Percentiles rank a stretch among this genome's conserved stretches.
These are phyloP conservation scores for Yamadazyma aaseri DNA, from an alignment of 1,139 yeast genomes.

Conservation along the genomic window DNA sequence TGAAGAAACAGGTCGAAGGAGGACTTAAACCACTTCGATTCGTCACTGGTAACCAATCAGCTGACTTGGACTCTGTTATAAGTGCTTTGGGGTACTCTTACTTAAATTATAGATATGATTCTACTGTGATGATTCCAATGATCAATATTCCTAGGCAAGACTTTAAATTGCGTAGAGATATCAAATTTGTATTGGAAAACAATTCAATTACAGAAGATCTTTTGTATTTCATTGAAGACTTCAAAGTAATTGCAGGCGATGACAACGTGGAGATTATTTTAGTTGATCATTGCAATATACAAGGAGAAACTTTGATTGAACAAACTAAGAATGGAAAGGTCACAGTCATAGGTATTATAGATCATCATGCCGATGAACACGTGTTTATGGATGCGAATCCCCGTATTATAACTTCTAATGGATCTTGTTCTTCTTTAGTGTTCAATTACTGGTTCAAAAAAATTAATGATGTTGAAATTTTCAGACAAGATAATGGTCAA, in stretches of 20 bases:
- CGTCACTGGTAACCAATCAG: constrained; percentile 84
- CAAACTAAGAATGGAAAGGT: constrained; percentile 23
- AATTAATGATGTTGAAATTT: constrained; percentile 16
- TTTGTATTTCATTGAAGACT: constrained; percentile 69
- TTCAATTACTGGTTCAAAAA: constrained; percentile 55
- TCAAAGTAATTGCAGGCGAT: constrained; percentile 17
- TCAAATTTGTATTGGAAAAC: constrained; percentile 50
- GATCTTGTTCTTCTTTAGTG: constrained; percentile 79
- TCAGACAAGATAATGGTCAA: constrained; percentile 25
- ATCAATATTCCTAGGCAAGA: constrained; percentile 71
- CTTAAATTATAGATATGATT: constrained; percentile 31
- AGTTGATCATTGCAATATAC: constrained; percentile 81
- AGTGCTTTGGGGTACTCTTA: constrained; percentile 73
- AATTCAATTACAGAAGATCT: constrained; percentile 48
- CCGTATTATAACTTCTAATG: constrained; percentile 57
- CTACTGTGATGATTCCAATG: constrained; percentile 52
- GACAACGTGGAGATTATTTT: constrained; percentile 45
- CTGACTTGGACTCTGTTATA: constrained; percentile 83
- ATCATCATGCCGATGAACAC: constrained; percentile 81
- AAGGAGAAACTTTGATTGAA: constrained; percentile 42
- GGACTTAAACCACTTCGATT: constrained; percentile 29
- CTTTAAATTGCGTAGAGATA: constrained; percentile 68
- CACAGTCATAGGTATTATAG: constrained; percentile 63
- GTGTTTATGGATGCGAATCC: constrained; percentile 51
- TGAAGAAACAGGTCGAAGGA: constrained; percentile 9